phyloP scores from a whole-genome alignment of 2,329 filamentous ascomycete genomes.

The Botryotinia calthae region DNA sequence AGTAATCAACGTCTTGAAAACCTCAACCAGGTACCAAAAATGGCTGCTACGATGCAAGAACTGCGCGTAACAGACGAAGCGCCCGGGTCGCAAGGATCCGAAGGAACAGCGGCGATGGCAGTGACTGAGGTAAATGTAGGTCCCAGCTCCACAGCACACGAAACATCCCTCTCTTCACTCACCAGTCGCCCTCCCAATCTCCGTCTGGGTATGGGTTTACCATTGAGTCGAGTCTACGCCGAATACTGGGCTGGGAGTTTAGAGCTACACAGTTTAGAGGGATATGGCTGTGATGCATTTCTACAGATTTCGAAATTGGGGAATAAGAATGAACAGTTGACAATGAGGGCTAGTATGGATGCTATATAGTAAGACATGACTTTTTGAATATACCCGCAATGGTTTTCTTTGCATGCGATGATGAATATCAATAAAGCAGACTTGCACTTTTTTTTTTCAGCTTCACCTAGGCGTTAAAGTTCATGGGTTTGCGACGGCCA shows the following conservation, averaged over 20 bases:
- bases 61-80: conserved; percentile 51
- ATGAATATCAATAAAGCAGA: background rate
- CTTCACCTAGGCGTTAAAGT: background rate
- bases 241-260: conserved; percentile 97
- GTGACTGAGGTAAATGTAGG: conserved; percentile 29
- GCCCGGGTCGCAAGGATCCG: conserved; percentile 26
- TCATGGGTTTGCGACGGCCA: background rate
- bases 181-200: conserved; percentile 82
- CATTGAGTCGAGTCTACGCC: conserved; percentile 90
- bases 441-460: background rate
- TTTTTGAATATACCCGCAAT: conserved; percentile 10
- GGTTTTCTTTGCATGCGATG: background rate
- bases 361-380: conserved; percentile 49
- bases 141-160: conserved; percentile 24
- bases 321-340: conserved; percentile 96
- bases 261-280: conserved; percentile 87
- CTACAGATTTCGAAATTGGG: conserved; percentile 93
- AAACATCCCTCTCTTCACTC: conserved; percentile 69
- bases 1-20: conserved; percentile 78
- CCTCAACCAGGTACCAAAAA: conserved; percentile 78
- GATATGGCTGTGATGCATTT: conserved; percentile 94
- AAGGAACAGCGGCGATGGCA: conserved; percentile 31
- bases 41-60: conserved; percentile 93
- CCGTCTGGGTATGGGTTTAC: conserved; percentile 86
- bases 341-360: conserved; percentile 73